A percentile compares a stretch with the other conserved stretches of the same genome.
phyloP scores from a whole-genome alignment of 2,329 filamentous ascomycete species.

The Lasiodiplodia sp. region DNA sequence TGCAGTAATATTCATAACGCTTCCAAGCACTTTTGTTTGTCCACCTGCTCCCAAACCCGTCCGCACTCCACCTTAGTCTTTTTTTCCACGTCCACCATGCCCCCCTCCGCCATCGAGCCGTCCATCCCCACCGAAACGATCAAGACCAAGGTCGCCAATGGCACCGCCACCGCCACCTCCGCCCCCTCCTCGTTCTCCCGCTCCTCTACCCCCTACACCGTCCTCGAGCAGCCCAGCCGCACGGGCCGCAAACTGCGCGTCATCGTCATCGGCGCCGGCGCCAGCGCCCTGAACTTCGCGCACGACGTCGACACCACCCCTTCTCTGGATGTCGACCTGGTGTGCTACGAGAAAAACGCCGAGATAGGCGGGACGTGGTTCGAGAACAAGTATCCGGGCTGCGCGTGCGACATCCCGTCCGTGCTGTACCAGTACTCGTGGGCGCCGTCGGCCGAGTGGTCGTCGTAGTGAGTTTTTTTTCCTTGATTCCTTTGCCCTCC shows the following conservation, averaged over 20 bases:
- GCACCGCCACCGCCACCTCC: no score
- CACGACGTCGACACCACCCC: conserved; percentile 34
- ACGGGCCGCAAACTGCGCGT: conserved; percentile 27
- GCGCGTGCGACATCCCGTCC: conserved; percentile 51
- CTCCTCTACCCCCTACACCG: background rate
- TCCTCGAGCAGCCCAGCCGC: background rate
- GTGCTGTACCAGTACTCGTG: background rate
- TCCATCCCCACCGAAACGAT: background rate
- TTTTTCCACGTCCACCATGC: background rate
- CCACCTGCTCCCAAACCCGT: background rate
- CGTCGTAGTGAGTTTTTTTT: background rate
- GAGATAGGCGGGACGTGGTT: conserved; percentile 56
- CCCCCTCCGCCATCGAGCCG: background rate
- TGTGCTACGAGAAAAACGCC: conserved; percentile 57
- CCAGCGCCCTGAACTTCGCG: conserved; percentile 49
- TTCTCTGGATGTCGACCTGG: conserved; percentile 52
- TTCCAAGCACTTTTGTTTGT: no score
- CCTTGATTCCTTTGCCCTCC: no score
- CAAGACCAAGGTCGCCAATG: background rate
- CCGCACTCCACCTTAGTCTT: background rate
- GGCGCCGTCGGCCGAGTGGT: conserved; percentile 2
- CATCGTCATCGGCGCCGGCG: conserved; percentile 44
- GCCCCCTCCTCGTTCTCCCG: no score
- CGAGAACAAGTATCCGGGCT: conserved; percentile 52
- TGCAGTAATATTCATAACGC: background rate